Conservation (phyloP, 768 basidiomycete species). For the Xerocomellus amylosporus region DNA sequence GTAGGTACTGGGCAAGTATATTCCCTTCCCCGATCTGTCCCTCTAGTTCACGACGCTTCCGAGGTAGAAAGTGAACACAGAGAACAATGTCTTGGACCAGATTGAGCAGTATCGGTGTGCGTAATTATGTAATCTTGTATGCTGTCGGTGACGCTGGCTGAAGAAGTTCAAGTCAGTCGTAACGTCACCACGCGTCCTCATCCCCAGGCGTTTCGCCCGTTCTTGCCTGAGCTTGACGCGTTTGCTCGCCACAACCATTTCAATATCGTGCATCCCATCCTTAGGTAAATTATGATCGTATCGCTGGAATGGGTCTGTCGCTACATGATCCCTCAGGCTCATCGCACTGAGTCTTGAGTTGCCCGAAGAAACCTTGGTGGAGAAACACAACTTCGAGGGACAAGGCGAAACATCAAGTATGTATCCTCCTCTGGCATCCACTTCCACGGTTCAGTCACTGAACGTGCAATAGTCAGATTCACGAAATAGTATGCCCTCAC, state of each 20-base stretch:
- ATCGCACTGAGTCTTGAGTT: slow-evolving; percentile 51
- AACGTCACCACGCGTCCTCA: slow-evolving; percentile 44
- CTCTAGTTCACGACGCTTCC: not conserved
- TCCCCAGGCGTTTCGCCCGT: slow-evolving; percentile 46
- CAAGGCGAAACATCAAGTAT: slow-evolving; percentile 40
- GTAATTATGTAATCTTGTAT: slow-evolving; percentile 16
- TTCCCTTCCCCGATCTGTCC: not conserved
- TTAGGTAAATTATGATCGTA: slow-evolving; percentile 33
- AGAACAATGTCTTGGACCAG: slow-evolving; percentile 55
- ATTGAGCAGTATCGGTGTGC: slow-evolving; percentile 59
- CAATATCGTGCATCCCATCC: slow-evolving; percentile 46
- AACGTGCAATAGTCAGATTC: slow-evolving; percentile 43
- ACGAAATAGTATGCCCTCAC: slow-evolving; percentile 55
- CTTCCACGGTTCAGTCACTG: not conserved
- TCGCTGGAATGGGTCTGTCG: not conserved
- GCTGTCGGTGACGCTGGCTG: not conserved
- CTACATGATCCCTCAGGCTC: slow-evolving; percentile 31
- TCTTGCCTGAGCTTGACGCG: slow-evolving; percentile 48
- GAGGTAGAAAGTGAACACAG: slow-evolving; percentile 50
- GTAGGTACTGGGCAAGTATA: slow-evolving; percentile 45
- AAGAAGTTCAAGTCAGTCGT: slow-evolving; percentile 41
- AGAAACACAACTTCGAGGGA: slow-evolving; percentile 44
- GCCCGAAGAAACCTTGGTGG: slow-evolving; percentile 48
- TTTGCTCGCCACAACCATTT: slow-evolving; percentile 53
- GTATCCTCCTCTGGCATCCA: not conserved